Percentiles rank a stretch among this genome's conserved stretches.
phyloP scores from a whole-genome alignment of 108 stramenopile genomes.

The Schizochytrium sp. region DNA sequence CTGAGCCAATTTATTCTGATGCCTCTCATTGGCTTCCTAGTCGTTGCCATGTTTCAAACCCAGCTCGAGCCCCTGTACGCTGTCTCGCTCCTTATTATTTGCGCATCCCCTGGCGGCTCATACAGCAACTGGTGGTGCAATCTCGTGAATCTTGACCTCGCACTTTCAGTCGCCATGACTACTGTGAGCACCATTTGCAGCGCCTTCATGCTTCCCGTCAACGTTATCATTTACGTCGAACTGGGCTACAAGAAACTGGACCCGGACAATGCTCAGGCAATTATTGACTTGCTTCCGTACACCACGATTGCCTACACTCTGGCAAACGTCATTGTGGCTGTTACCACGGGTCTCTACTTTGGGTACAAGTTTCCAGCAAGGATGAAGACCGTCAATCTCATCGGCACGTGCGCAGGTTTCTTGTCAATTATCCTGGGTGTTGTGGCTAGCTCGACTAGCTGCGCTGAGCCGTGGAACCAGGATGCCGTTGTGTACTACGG shows the following conservation, averaged over 20 bases:
- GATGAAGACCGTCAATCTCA: background rate
- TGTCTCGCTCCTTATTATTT: conserved; percentile 64
- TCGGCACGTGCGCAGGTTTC: background rate
- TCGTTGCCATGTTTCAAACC: conserved; percentile 43
- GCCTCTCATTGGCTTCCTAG: conserved; percentile 66
- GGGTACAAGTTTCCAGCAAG: background rate
- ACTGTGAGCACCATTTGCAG: conserved; percentile 64
- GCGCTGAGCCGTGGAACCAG: conserved; percentile 4
- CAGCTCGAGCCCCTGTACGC: conserved; percentile 33
- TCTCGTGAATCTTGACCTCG: conserved; percentile 73
- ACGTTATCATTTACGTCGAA: conserved; percentile 63
- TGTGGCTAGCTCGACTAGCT: background rate
- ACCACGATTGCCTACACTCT: background rate
- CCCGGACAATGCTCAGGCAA: conserved; percentile 21
- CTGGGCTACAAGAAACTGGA: conserved; percentile 38
- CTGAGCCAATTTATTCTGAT: conserved; percentile 65
- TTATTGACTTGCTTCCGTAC: background rate
- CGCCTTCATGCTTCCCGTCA: conserved; percentile 61
- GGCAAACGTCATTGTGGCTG: background rate
- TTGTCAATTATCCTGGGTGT: background rate
- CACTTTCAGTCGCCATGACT: conserved; percentile 74
- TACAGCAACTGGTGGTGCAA: conserved; percentile 80
- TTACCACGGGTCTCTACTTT: background rate
- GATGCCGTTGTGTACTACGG: background rate
- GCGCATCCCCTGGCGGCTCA: conserved; percentile 66